Evolutionary conservation across 441 rosid species (phyloP), one percentile per base, ranked within the genome.

Genomic region (Croton laevigatus): DNA sequence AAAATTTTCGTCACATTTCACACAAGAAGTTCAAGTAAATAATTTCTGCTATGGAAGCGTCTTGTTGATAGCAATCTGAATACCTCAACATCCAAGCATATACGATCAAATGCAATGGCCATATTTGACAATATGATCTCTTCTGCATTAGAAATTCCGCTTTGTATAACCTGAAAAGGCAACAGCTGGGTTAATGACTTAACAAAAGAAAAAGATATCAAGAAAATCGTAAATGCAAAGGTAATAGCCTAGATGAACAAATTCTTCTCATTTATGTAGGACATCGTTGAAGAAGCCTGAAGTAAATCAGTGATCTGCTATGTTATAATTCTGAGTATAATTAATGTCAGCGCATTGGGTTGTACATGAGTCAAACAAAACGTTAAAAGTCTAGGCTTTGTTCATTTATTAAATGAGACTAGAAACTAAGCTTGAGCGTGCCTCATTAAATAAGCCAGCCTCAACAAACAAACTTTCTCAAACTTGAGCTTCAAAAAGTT

Each of bases 71-170:
- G 58, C 55, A 61, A 53, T 22, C 73, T 69, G 73, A 66, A 70
- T 80, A 93, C 99, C 99, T 88, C 91, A 59, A 87, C 87, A 69
- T 94, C 98, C 79, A 85, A 76, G 80, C 83, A 85, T 75, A 91
- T 81, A 49, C 89, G 89, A 80, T 95, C 96, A 66, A 95, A 83
- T 40, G 86, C 85, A 68, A 78, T 87, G 73, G 90, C 86, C 97
- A 95, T 95, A 79, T 91, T 93, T 66, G 97, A 81, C 81, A 95
- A 23, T 44, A 87, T 85, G 74, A 85, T 81, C 76, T 86, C 90
- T 55, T 84, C 79, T 49, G 94, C 94, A 36, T 73, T 65, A 17
- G 95, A 64, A 71, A 76, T 82, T 83, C 92, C 88, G 37, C 97
- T 93, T 81, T 87, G 80, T 65, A 86, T 75, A 71, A 95, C 95